Base-by-base conservation (phyloP, 2,329 filamentous ascomycete species). In the Blastomyces silverae region DNA sequence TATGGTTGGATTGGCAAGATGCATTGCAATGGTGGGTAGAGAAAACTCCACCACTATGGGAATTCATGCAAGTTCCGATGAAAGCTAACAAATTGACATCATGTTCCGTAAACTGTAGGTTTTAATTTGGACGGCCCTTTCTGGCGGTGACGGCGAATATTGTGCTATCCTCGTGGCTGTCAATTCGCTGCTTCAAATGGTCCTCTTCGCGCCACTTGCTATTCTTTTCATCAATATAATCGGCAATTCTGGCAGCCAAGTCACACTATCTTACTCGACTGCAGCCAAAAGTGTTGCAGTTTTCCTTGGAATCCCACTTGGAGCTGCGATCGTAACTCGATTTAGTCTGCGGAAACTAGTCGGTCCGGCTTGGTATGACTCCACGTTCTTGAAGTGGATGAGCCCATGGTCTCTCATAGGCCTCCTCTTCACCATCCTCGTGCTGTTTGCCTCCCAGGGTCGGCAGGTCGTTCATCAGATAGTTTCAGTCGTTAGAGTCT, bases 391-490 rank as follows among this genome's bases (percentile, higher is more conserved):
- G n/a, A 84, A 82, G 44, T 87, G 84, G 73, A 80, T 86, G 2
- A 84, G 86, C 0, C 92, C 91, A 0, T 88, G 85, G 82, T 93
- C 90, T 0, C 82, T 96, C 1, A 85, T 96, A 68, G 92, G 91
- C 0, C 82, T 97, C 5, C 79, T 96, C 0, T 96, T 92, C 79
- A 96, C 91, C 0, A 94, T 96, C 69, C 76, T 94, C 7, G 87
- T 96, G 0, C 82, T 96, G 1, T 96, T 96, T 73, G 91, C 89
- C 0, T 90, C 88, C 0, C 91, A 96, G 73, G 91, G 91, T 2
- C 78, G 79, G 28, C 86, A 87, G 61, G 90, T 94, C 1, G 88
- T 93, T 0, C 85, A 90, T 69, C 91, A 96, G 76, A 90, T 96
- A 66, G 89, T 92, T 0, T 89, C 89, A 0, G 91, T 96, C 0